Base-by-base conservation (phyloP, 805 yeast genomes). In the Yamadazyma paraphyllophila region DNA sequence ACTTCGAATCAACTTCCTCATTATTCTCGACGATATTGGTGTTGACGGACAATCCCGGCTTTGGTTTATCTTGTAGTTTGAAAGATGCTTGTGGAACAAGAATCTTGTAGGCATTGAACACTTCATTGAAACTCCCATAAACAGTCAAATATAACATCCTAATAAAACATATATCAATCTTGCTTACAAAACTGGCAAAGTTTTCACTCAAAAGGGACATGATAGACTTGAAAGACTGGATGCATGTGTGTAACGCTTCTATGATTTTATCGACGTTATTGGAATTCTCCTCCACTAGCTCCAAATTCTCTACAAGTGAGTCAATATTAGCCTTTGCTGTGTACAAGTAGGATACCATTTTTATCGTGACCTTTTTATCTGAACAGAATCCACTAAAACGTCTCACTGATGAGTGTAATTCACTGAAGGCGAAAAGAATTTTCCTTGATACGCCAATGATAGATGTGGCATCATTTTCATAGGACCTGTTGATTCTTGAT, bases 111-210 rank as follows among this genome's bases (percentile, higher is more conserved):
- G 90, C 86, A 59, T 86, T 86, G 53, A 72, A 74, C 41, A 86
- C 66, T 60, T 86, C 94, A 45, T 77, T 76, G 49, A 85, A 77
- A 0, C 87, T 76, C 29, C 87, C 84, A 55, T 76, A 77, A 7
- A 82, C 54, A 5, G 83, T 75, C 61, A 85, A 65, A 48, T 82
- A 75, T 37, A 85, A 71, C 74, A 83, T 75, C 49, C 92, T 66
- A 9, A 84, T 71, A 55, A 82, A 83, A 49, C 85, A 77, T 12
- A 82, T 71, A 58, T 85, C 91, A 33, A 80, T 76, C 36, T 73
- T 76, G 32, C 70, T 73, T n/a, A 81, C 75, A 53, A 83, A 76
- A 0, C 68, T 52, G 0, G 65, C 56, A 39, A 79, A 67, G 55
- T 79, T 74, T 2, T 74, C 76, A 41, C 80, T 69, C 17, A 84